phyloP scores from a whole-genome alignment of 2,329 filamentous ascomycete genomes.

The Fusarium sp. region DNA sequence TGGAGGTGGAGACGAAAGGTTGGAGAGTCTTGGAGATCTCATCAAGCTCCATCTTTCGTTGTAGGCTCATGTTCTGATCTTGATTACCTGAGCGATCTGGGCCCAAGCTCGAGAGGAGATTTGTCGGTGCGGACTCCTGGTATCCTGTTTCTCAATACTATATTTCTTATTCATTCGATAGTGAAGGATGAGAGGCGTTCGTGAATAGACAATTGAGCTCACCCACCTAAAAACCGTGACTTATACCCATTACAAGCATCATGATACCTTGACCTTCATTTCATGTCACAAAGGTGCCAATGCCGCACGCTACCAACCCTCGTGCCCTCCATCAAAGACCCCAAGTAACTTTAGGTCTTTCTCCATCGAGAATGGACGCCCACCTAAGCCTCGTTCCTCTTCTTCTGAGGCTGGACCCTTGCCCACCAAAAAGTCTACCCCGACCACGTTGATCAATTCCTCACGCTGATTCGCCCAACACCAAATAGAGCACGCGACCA shows the following conservation, averaged over 20 bases:
- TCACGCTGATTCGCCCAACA: constrained; percentile 49
- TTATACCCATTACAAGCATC: constrained; percentile 18
- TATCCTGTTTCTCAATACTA: background rate
- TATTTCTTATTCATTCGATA: background rate
- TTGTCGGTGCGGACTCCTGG: constrained; percentile 32
- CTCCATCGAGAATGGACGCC: constrained; percentile 25
- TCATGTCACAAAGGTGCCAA: constrained; percentile 13
- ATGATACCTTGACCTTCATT: constrained; percentile 13
- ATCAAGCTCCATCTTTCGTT: constrained; percentile 17
- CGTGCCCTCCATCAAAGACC: constrained; percentile 19
- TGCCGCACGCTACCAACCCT: constrained; percentile 14
- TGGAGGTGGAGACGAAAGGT: constrained; percentile 34
- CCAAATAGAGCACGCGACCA: constrained; percentile 54
- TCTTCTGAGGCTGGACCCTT: constrained; percentile 35
- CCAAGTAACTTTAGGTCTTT: constrained; percentile 14
- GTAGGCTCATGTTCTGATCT: constrained; percentile 9
- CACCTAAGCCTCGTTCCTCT: constrained; percentile 38
- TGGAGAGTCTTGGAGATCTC: constrained; percentile 33
- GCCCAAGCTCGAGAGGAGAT: background rate
- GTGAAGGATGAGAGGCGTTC: background rate
- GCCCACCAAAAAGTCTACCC: constrained; percentile 38
- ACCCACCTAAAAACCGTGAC: constrained; percentile 2
- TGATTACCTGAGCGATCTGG: background rate
- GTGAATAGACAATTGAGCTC: constrained; percentile 3
- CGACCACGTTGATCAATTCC: constrained; percentile 50